Evolutionary conservation across 2,329 filamentous ascomycete genomes (phyloP), one percentile per base, ranked within the genome.

Genomic region (Leptoxyphium fumago): DNA sequence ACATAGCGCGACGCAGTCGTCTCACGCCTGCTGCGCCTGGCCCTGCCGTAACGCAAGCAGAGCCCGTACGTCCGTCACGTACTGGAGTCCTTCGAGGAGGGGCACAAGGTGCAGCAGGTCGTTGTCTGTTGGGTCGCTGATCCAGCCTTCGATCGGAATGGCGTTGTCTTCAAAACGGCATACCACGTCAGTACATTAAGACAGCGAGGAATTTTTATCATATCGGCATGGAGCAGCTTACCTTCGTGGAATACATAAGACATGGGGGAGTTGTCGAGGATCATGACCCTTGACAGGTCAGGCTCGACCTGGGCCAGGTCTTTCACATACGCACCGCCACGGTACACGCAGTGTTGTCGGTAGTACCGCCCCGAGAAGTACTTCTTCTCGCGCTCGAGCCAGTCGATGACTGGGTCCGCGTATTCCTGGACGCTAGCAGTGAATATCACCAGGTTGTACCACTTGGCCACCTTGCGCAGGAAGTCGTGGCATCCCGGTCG

Each of bases 211-310:
- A 38, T 4, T 17, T 17, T 38, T 38, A n/a, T 8, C 17, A 17
- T 6, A 38, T 17, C 13, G 17, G 17, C 13, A 40, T 7, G 38
- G 14, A 13, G 10, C 41, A 45, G 60, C 75, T 60, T 68, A 91
- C 91, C 89, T 80, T 94, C 87, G 61, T 96, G 89, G 66, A 96
- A 96, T 67, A 95, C 84, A 67, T 96, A 98, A 68, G 88, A 95
- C 70, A 95, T 77, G 44, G 91, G 91, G 64, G 87, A 95, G 61
- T 98, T 98, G 68, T 98, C 91, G 64, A 98, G 71, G 61, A 98
- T 98, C 83, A 96, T 94, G 48, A 98, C 91, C 66, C 87, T 93
- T 67, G 88, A 95, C 58, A 98, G 69, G 62, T 98, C 91, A 14
- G 91, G 88, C 71, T 98, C 91, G 38, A 98, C 87, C 45, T 86